Conservation (phyloP, 2,329 filamentous ascomycete genomes). For the Neonectria magnoliae region DNA sequence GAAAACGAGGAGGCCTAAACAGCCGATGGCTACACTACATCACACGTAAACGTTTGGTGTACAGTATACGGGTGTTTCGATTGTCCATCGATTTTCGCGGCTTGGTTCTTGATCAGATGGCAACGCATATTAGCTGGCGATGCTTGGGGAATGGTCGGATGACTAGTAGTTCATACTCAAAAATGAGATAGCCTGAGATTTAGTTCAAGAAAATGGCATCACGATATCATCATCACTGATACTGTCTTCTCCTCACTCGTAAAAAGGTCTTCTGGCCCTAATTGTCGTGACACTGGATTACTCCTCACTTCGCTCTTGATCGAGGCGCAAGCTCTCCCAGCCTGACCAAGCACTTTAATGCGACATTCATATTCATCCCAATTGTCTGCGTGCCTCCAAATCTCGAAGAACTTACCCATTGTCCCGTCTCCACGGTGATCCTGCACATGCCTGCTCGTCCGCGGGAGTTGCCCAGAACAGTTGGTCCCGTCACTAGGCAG, state of each 20-base stretch:
- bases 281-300: not conserved
- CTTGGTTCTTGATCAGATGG: slow-evolving; percentile 3
- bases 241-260: not conserved
- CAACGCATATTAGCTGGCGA: not conserved
- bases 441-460: not conserved
- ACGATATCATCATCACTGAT: not conserved
- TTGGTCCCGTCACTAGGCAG: not conserved
- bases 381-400: not conserved
- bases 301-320: not conserved
- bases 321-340: not conserved
- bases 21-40: not conserved
- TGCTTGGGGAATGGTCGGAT: not conserved
- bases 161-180: not conserved
- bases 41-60: not conserved
- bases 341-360: too few relatives aligned
- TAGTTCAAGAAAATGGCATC: slow-evolving; percentile 2
- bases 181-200: not conserved
- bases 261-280: not conserved
- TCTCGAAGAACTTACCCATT: not conserved
- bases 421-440: not conserved
- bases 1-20: slow-evolving; percentile 27
- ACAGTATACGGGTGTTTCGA: not conserved
- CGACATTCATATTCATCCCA: not conserved
- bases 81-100: not conserved
- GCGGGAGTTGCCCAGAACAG: not conserved